Base-by-base conservation (phyloP, 768 basidiomycete species). In the Coprinopsis strossmayeri region DNA sequence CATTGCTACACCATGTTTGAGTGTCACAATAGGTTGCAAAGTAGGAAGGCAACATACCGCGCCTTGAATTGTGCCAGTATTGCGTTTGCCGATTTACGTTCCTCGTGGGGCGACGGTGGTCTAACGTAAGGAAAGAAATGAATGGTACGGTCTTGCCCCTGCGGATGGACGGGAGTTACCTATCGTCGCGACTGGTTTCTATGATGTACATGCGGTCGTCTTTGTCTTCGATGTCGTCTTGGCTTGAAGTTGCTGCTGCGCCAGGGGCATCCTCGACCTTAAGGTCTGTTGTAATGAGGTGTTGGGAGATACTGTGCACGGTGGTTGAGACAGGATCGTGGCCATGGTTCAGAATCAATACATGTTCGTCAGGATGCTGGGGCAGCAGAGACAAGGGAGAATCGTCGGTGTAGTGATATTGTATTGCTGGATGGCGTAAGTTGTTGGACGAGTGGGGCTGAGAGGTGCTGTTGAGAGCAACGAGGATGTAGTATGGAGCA, bases 401-500 rank as follows among this genome's bases (percentile, higher is more conserved):
- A 59, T 92, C 90, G 56, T 92, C 87, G 17, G 79, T 76, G 59
- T 87, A 91, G 57, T 87, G 84, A 61, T 91, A 91, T 56, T 91
- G 84, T 15, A 92, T 81, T 35, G 70, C 66, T 3, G 87, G 85
- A 58, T 91, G 89, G 10, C 74, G 66, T 43, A 87, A 69, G n/a
- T 73, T 67, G 24, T 68, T 68, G 25, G 69, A 71, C 10, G 68
- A 65, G 2, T 72, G 58, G 1, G 62, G 64, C 26, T 66, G 54
- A 24, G 57, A 60, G 18, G 72, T 44, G 43, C 61, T 59, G 25
- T 69, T 65, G 20, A 74, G 61, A 1, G 84, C 79, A 46, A 84
- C 68, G 47, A 91, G 75, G 32, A 91, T 62, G 56, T 87, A 91
- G 64, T 73, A 79, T 17, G 89, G 88, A 30, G 54, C n/a, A 24